Conservation (phyloP, 192 early-diverging fungal species). For the Coemansia umbellata region DNA sequence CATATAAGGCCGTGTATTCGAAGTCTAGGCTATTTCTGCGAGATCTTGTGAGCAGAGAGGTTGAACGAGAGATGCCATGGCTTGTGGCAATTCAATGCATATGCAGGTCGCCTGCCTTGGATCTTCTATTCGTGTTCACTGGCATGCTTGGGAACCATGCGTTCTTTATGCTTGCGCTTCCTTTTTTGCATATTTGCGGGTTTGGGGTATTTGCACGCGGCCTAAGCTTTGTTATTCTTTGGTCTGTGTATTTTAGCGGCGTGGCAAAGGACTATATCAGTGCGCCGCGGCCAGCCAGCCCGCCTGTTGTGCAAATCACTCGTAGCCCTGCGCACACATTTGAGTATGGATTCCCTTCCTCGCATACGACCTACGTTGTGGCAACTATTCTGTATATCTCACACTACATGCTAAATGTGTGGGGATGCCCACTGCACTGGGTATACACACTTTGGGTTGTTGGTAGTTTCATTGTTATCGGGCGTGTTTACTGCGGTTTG, state of each 20-base stretch:
- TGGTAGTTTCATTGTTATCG: slow-evolving; percentile 58
- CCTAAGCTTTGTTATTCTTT: slow-evolving; percentile 42
- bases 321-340: slow-evolving; percentile 61
- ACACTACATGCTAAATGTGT: slow-evolving; percentile 31
- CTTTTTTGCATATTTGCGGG: slow-evolving; percentile 78
- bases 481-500: slow-evolving; percentile 84
- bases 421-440: slow-evolving; percentile 25
- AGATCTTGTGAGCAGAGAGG: slow-evolving; percentile 20
- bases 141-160: slow-evolving; percentile 82
- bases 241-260: slow-evolving; percentile 50
- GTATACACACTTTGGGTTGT: slow-evolving; percentile 50
- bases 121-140: slow-evolving; percentile 64
- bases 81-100: slow-evolving; percentile 28
- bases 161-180: slow-evolving; percentile 80
- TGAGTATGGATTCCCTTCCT: slow-evolving; percentile 92
- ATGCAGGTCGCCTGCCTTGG: slow-evolving; percentile 44
- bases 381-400: slow-evolving; percentile 61
- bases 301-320: slow-evolving; percentile 71
- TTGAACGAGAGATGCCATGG: slow-evolving; percentile 38
- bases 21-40: slow-evolving; percentile 21
- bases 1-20: slow-evolving; percentile 40
- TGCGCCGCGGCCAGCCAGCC: slow-evolving; percentile 77
- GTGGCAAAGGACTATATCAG: slow-evolving; percentile 73
- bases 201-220: slow-evolving; percentile 58
- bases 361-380: slow-evolving; percentile 80